Conservation (phyloP, 345 rosid genomes). For the Citrus reticulata region DNA sequence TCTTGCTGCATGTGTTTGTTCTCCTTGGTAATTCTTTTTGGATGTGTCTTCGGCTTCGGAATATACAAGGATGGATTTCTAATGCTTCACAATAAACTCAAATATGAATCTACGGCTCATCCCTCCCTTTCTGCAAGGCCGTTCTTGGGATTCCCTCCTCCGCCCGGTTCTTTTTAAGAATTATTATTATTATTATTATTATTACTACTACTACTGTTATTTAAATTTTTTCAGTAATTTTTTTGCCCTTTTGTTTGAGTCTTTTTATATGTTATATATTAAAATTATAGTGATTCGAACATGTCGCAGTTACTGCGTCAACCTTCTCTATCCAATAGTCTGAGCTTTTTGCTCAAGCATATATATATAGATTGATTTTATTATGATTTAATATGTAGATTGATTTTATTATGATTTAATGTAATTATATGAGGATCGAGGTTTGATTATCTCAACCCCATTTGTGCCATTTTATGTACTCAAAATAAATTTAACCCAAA, state of each 20-base stretch:
- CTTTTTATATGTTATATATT: no score
- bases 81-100: neutral
- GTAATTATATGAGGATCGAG: neutral
- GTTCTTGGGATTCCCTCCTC: conserved; percentile 4
- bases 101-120: neutral
- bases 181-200: neutral
- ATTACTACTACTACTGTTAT: neutral
- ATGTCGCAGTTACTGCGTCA: no score
- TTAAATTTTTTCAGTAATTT: neutral
- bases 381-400: neutral
- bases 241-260: neutral
- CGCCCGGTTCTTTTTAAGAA: neutral
- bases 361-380: no score
- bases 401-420: neutral
- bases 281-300: no score
- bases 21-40: neutral
- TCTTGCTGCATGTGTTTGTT: neutral
- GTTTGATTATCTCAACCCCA: neutral
- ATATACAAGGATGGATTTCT: neutral
- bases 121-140: neutral
- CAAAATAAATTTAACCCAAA: no score
- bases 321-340: no score
- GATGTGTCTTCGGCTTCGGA: conserved; percentile 6
- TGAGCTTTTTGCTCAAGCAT: neutral
- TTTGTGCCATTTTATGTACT: neutral